Conservation (phyloP, 345 rosid genomes). For the Sapria himalayana region DNA sequence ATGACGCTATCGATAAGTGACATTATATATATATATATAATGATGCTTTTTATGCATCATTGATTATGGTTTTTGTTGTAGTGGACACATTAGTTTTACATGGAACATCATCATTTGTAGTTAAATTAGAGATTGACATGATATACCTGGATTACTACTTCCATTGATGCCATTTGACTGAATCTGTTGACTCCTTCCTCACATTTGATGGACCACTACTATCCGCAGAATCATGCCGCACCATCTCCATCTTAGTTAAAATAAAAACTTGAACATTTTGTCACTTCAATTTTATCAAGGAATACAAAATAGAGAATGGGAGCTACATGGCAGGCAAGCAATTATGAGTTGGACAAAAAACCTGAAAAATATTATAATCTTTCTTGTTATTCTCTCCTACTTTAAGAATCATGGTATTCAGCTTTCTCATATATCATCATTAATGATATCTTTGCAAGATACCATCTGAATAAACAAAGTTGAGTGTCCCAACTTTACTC, state of each 20-base stretch:
- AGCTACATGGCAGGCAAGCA: neutral
- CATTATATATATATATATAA: too few species aligned
- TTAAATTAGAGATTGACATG: too few species aligned
- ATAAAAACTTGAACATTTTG: slow-evolving; percentile 1
- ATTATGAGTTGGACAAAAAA: neutral
- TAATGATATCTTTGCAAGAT: neutral
- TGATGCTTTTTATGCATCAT: too few species aligned
- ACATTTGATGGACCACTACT: slow-evolving; percentile 29
- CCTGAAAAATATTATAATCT: neutral
- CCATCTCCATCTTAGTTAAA: slow-evolving; percentile 56
- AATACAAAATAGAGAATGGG: neutral
- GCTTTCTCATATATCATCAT: too few species aligned
- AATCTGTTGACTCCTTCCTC: slow-evolving; percentile 30
- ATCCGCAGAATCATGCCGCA: slow-evolving; percentile 53
- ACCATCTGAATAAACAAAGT: neutral
- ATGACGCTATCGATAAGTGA: too few species aligned
- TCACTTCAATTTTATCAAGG: neutral
- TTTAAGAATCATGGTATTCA: too few species aligned
- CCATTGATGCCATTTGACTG: slow-evolving; percentile 59
- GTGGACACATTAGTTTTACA: too few species aligned
- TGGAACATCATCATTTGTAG: too few species aligned
- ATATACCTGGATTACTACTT: slow-evolving; percentile 13
- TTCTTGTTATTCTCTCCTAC: neutral
- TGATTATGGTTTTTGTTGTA: too few species aligned
- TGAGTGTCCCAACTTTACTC: neutral